Conservation (phyloP, 2,329 filamentous ascomycete genomes). For the Waltergamsia citrina region DNA sequence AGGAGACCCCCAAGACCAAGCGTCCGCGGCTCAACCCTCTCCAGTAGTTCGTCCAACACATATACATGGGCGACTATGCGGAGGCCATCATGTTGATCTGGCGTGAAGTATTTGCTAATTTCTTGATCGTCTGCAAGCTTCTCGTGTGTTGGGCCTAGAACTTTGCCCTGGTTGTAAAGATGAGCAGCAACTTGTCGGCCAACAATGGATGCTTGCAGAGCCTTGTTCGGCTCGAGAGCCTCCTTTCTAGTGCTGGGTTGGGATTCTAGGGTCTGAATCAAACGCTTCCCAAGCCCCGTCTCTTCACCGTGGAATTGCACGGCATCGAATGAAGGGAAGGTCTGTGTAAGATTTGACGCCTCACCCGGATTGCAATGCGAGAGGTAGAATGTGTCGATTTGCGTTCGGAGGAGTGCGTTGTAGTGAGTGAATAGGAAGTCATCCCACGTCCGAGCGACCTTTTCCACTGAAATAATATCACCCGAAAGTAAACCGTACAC, state of each 20-base stretch:
- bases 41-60: slow-evolving; percentile 58
- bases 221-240: slow-evolving; percentile 57
- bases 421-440: slow-evolving; percentile 82
- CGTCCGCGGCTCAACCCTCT: slow-evolving; percentile 33
- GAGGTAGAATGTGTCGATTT: slow-evolving; percentile 66
- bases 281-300: slow-evolving; percentile 39
- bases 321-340: slow-evolving; percentile 56
- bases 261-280: slow-evolving; percentile 52
- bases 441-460: slow-evolving; percentile 71
- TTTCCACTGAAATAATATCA: slow-evolving; percentile 67
- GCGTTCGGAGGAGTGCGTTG: slow-evolving; percentile 71
- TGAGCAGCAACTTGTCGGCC: slow-evolving; percentile 49
- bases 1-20: not conserved
- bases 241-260: slow-evolving; percentile 47
- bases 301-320: slow-evolving; percentile 51
- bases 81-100: slow-evolving; percentile 53
- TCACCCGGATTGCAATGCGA: slow-evolving; percentile 42
- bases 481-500: slow-evolving; percentile 88
- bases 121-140: not conserved
- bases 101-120: slow-evolving; percentile 37
- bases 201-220: slow-evolving; percentile 68
- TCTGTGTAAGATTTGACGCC: slow-evolving; percentile 43
- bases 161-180: slow-evolving; percentile 48
- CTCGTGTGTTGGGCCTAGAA: slow-evolving; percentile 24
- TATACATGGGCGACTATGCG: slow-evolving; percentile 60